Evolutionary conservation across 192 early-diverging fungal species (phyloP).

Genomic region (Backusella mclennaniae): DNA sequence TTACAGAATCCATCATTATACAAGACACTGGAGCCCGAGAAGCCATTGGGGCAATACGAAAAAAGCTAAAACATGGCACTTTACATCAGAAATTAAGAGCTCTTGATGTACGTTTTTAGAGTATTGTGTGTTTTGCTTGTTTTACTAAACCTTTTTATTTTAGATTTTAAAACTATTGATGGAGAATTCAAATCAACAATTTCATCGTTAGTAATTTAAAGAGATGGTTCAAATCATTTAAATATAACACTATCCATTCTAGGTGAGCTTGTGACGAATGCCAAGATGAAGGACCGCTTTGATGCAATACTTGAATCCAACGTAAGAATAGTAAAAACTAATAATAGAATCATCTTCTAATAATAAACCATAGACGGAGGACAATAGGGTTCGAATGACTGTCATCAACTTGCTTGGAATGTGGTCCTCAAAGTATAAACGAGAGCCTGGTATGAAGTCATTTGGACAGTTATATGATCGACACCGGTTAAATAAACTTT

Average conservation of each 20-base stretch:
- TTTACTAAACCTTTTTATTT: neutral
- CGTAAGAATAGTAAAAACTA: neutral
- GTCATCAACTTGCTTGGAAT: slow-evolving; percentile 28
- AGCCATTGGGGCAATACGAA: slow-evolving; percentile 35
- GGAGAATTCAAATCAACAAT: slow-evolving; percentile 34
- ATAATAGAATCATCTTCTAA: neutral
- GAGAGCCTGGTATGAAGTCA: slow-evolving; percentile 25
- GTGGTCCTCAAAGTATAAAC: slow-evolving; percentile 36
- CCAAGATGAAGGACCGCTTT: slow-evolving; percentile 35
- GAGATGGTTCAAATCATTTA: too few relatives aligned
- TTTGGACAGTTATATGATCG: slow-evolving; percentile 26
- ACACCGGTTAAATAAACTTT: slow-evolving; percentile 8
- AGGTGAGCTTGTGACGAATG: slow-evolving; percentile 27
- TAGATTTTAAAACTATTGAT: slow-evolving; percentile 37
- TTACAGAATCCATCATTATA: slow-evolving; percentile 34
- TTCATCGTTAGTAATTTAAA: slow-evolving; percentile 10
- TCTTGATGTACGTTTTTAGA: slow-evolving; percentile 18
- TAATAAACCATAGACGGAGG: slow-evolving; percentile 18
- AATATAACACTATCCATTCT: neutral
- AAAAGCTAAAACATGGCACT: slow-evolving; percentile 36
- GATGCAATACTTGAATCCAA: slow-evolving; percentile 22
- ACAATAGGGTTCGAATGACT: slow-evolving; percentile 16
- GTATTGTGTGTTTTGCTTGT: too few relatives aligned
- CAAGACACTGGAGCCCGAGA: slow-evolving; percentile 34
- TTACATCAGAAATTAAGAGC: slow-evolving; percentile 29